Evolutionary conservation across 202 grass and related monocot genomes (phyloP), one percentile per base, ranked within the genome.

Genomic region (Zizania palustris): DNA sequence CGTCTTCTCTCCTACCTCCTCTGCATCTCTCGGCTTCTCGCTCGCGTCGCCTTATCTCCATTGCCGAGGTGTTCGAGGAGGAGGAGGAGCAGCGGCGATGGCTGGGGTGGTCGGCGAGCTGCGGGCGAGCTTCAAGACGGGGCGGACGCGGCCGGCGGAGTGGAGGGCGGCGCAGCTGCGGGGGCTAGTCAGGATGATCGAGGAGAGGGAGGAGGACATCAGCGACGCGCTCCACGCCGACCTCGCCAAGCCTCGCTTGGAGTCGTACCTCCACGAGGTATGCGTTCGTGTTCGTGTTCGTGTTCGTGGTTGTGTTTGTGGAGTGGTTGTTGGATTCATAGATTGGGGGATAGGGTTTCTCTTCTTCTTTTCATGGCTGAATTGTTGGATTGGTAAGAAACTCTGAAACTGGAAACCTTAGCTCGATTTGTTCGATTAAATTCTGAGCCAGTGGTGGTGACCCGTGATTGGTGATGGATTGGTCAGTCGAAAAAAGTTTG

Each of bases 261-360:
- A 99, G 86, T 81, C 83, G 1, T 96, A 77, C 70, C 65, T 96
- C 66, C 84, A 91, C 68, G 96, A 99, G 92, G 94, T 94, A 73
- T 20, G 42, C 49, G 12, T 6, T 1, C 0, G 34, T 22, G 3
- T 34, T 28, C 28, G 0, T 28, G 28, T 28, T 28, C 28, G 9
- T 3, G 16, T 5, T n/a, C 7, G 51, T 4, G 51, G 7, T 28
- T 28, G n/a, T 50, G n/a, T n/a, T n/a, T n/a, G n/a, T n/a, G n/a
- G n/a, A n/a, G 51, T 4, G 51, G 7, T 28, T 28, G n/a, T 50
- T 16, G 3, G 50, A 18, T 28, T 2, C 28, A 3, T 7, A n/a
- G 51, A 9, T 54, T 54, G 28, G 22, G 22, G 7, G 28, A 9
- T 16, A 67, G 65, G 42, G 9, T 33, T 50, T 14, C 9, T 34